A percentile compares a stretch with the other conserved stretches of the same genome.
Evolutionary conservation across 768 basidiomycete species (phyloP).

Genomic region (Termitomyces sp.): DNA sequence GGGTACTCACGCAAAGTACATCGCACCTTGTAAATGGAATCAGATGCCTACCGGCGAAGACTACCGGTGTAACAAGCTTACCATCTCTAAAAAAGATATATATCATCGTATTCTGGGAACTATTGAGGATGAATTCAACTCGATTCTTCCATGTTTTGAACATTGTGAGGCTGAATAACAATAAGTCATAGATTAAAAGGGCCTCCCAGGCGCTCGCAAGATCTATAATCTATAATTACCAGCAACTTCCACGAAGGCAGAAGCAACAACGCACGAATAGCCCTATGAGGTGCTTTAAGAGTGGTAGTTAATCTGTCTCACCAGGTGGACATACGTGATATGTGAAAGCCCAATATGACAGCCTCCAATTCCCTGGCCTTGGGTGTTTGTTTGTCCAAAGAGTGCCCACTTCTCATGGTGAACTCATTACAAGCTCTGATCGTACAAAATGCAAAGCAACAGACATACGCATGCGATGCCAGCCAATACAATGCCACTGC

Average conservation of each 20-base stretch:
- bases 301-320: neutral
- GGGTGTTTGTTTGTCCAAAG: neutral
- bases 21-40: slow-evolving; percentile 30
- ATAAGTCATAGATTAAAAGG: slow-evolving; percentile 40
- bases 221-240: slow-evolving; percentile 14
- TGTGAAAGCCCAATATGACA: slow-evolving; percentile 28
- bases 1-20: slow-evolving; percentile 48
- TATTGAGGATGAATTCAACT: slow-evolving; percentile 19
- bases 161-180: slow-evolving; percentile 45
- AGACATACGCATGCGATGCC: slow-evolving; percentile 28
- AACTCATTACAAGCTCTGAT: neutral
- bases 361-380: slow-evolving; percentile 12
- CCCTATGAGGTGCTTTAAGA: neutral
- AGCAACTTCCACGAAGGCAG: neutral
- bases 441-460: slow-evolving; percentile 1
- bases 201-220: slow-evolving; percentile 43
- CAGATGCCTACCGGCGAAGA: neutral
- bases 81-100: slow-evolving; percentile 45
- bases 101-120: slow-evolving; percentile 25
- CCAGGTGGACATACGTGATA: slow-evolving; percentile 21
- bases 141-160: slow-evolving; percentile 35
- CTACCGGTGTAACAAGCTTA: slow-evolving; percentile 14
- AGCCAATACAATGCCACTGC: slow-evolving; percentile 22
- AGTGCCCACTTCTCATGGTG: neutral
- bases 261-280: neutral